A percentile compares a stretch with the other conserved stretches of the same genome.
phyloP scores from a whole-genome alignment of 345 rosid genomes.

The Melaleuca quinquenervia region DNA sequence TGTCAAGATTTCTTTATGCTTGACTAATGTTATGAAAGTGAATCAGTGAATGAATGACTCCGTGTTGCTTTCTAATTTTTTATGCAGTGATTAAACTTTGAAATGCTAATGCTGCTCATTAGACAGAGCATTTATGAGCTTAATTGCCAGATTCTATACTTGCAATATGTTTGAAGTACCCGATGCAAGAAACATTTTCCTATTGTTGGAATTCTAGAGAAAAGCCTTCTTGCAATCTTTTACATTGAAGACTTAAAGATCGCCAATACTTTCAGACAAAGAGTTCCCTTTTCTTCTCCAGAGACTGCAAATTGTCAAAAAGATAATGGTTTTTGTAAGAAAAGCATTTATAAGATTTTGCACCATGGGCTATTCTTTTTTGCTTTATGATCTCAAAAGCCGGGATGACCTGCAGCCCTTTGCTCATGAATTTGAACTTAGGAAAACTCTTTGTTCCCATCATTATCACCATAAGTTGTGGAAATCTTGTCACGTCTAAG shows the following conservation, averaged over 20 bases:
- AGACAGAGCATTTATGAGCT: neutral
- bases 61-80: neutral
- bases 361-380: neutral
- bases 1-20: neutral
- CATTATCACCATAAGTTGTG: neutral
- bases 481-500: neutral
- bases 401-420: neutral
- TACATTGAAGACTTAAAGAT: neutral
- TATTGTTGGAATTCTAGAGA: neutral
- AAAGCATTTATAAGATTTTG: neutral
- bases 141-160: neutral
- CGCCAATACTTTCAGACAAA: neutral
- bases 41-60: neutral
- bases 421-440: neutral
- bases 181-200: neutral
- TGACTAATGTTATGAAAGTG: neutral
- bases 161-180: neutral
- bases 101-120: neutral
- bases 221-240: neutral
- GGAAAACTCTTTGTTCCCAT: neutral
- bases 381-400: neutral
- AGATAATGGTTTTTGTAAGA: neutral
- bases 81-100: neutral
- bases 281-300: neutral
- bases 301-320: neutral